A percentile compares a stretch with the other conserved stretches of the same genome.
phyloP scores from a whole-genome alignment of 306 rosid species.

The Cucumis sativus region Cucumber_9930_V3 NC_026661.2:4047001-4047500 shows the following conservation, averaged over 20 bases:
- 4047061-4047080: conserved; percentile 51
- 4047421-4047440: conserved; percentile 64
- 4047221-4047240: conserved; percentile 50
- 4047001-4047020: background rate
- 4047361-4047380: conserved; percentile 54
- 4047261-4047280: conserved; percentile 52
- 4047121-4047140: conserved; percentile 13
- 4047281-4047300: conserved; percentile 21
- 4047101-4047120: conserved; percentile 9
- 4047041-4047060: conserved; percentile 24
- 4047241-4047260: conserved; percentile 44
- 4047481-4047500: conserved; percentile 46
- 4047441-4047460: conserved; percentile 80
- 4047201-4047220: conserved; percentile 52
- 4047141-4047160: conserved; percentile 44
- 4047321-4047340: conserved; percentile 60
- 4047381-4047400: conserved; percentile 56
- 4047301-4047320: conserved; percentile 56
- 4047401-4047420: conserved; percentile 42
- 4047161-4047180: conserved; percentile 27
- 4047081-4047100: conserved; percentile 13
- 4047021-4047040: conserved; percentile 24
- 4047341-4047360: conserved; percentile 41
- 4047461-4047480: conserved; percentile 72
- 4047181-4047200: conserved; percentile 37